Percentiles rank a stretch among this genome's conserved stretches.
Conservation (phyloP, 495 filamentous ascomycete genomes). For the Aspergillus cavernicola region DNA sequence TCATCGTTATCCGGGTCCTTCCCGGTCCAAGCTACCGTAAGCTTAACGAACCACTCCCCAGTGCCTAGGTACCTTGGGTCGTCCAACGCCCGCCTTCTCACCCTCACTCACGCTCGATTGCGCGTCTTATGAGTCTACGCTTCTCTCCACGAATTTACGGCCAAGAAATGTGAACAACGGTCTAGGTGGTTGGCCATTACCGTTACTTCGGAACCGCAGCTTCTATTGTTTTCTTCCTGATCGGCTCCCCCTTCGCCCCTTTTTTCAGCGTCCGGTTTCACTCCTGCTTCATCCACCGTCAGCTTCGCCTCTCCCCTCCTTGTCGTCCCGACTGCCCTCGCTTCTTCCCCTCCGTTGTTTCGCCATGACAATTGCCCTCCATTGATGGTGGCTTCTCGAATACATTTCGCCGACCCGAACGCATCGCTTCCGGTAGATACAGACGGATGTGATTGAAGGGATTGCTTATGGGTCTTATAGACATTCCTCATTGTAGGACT, state of each 20-base stretch:
- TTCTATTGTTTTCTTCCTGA: constrained; percentile 8
- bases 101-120: background rate
- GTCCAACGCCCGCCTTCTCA: background rate
- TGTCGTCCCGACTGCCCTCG: constrained; percentile 8
- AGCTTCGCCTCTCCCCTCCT: constrained; percentile 13
- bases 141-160: background rate
- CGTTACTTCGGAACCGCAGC: background rate
- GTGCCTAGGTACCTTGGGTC: background rate
- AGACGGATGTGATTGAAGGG: constrained; percentile 8
- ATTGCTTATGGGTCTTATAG: constrained; percentile 16
- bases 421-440: background rate
- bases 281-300: constrained; percentile 11
- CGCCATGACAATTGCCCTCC: constrained; percentile 20
- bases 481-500: constrained; percentile 15
- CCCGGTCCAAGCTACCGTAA: background rate
- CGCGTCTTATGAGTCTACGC: constrained; percentile 3
- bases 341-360: constrained; percentile 2
- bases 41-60: background rate
- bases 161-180: constrained; percentile 10
- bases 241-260: constrained; percentile 21
- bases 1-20: background rate
- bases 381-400: constrained; percentile 15
- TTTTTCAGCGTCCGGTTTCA: constrained; percentile 18
- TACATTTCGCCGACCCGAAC: background rate
- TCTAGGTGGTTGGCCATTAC: background rate